Conservation (phyloP, 257 asterid species). For the Nyctanthes arbortristis region DNA sequence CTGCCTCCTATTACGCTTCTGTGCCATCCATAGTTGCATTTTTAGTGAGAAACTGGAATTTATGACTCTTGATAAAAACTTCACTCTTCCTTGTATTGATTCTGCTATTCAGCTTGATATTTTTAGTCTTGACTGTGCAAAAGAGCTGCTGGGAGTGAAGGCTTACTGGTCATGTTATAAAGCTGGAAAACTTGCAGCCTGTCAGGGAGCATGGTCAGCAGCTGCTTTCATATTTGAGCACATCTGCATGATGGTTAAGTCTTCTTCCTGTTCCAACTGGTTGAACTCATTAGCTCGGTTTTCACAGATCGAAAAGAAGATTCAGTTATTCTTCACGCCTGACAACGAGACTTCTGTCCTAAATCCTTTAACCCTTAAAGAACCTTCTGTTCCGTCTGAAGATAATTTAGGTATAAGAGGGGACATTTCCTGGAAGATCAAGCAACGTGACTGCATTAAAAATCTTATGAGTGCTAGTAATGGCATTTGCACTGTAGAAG, state of each 20-base stretch:
- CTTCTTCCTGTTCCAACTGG: conserved; percentile 63
- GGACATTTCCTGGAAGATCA: conserved; percentile 25
- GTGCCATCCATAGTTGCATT: conserved; percentile 30
- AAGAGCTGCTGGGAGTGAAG: conserved; percentile 42
- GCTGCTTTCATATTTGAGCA: conserved; percentile 73
- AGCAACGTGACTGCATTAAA: conserved; percentile 30
- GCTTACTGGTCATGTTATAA: conserved; percentile 67
- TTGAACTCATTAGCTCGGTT: conserved; percentile 60
- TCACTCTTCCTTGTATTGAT: conserved; percentile 24
- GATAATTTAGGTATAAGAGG: conserved; percentile 20
- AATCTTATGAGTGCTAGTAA: conserved; percentile 45
- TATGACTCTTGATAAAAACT: conserved; percentile 20
- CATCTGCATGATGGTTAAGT: conserved; percentile 44
- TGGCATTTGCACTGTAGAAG: conserved; percentile 42
- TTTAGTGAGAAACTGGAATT: conserved; percentile 31
- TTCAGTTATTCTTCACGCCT: conserved; percentile 41
- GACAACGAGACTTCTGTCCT: conserved; percentile 12
- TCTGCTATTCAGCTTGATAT: conserved; percentile 48
- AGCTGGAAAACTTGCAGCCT: conserved; percentile 73
- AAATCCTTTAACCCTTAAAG: neutral
- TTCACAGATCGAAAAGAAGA: conserved; percentile 60
- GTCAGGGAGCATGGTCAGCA: conserved; percentile 80
- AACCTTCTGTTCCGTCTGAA: conserved; percentile 15
- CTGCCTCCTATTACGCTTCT: conserved; percentile 52
- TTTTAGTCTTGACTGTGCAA: conserved; percentile 43